Percentiles rank a stretch among this genome's conserved stretches.
phyloP scores from a whole-genome alignment of 2,329 filamentous ascomycete species.

The Fusarium guadeloupense region DNA sequence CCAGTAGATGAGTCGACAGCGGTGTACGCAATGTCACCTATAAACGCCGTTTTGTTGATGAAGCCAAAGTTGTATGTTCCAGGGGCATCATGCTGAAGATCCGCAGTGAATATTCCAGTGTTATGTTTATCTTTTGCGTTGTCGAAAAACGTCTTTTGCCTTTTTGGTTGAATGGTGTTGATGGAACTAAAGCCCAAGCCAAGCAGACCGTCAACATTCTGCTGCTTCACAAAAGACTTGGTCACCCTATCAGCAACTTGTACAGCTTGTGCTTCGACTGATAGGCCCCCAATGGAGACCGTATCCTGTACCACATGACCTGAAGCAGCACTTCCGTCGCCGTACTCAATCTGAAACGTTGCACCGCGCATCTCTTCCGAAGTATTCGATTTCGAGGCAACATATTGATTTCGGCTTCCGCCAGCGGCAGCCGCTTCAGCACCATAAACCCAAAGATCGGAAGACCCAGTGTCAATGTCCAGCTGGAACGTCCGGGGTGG shows the following conservation, averaged over 20 bases:
- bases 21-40: conserved; percentile 69
- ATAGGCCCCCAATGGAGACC: conserved; percentile 55
- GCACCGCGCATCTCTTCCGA: conserved; percentile 49
- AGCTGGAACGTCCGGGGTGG: conserved; percentile 54
- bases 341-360: conserved; percentile 55
- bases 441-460: conserved; percentile 60
- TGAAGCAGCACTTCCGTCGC: conserved; percentile 55
- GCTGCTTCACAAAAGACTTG: conserved; percentile 50
- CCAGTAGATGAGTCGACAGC: conserved; percentile 68
- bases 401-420: conserved; percentile 51
- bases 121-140: conserved; percentile 40
- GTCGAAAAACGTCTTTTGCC: conserved; percentile 56
- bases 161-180: conserved; percentile 53
- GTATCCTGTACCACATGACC: conserved; percentile 56
- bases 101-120: conserved; percentile 69
- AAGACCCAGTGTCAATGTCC: conserved; percentile 58
- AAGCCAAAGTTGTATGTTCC: conserved; percentile 79
- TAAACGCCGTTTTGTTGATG: conserved; percentile 71
- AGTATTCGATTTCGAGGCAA: conserved; percentile 51
- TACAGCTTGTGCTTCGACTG: conserved; percentile 53
- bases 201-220: conserved; percentile 54
- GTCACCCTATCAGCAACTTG: conserved; percentile 55
- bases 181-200: conserved; percentile 55
- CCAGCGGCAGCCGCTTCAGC: conserved; percentile 52
- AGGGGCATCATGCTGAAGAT: conserved; percentile 63